phyloP scores from a whole-genome alignment of 2,329 filamentous ascomycete species.

The Fusarium bulbicola region DNA sequence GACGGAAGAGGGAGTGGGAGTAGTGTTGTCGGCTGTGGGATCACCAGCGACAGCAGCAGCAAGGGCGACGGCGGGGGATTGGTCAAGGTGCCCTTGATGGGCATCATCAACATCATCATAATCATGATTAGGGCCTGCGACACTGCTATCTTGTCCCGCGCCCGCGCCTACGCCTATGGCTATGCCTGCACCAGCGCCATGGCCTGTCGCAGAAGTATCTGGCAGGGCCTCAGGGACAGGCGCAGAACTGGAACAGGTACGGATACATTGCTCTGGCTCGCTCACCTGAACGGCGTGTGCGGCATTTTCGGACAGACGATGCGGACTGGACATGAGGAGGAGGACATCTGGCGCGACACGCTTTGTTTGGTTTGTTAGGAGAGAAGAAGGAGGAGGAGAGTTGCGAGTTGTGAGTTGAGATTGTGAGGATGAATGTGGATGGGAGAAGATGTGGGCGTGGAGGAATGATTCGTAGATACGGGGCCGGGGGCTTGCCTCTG shows the following conservation, averaged over 20 bases:
- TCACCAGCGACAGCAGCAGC: constrained; percentile 31
- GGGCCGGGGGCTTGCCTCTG: constrained; percentile 2
- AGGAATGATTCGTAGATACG: constrained; percentile 46
- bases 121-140: constrained; percentile 35
- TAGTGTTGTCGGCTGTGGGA: constrained; percentile 26
- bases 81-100: constrained; percentile 27
- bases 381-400: constrained; percentile 24
- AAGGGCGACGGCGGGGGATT: constrained; percentile 21
- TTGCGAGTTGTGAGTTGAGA: constrained; percentile 29
- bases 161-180: not conserved
- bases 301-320: constrained; percentile 63
- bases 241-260: not conserved
- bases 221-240: constrained; percentile 19
- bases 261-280: constrained; percentile 34
- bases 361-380: constrained; percentile 18
- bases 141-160: constrained; percentile 12
- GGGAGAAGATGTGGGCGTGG: constrained; percentile 42
- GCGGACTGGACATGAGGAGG: constrained; percentile 67
- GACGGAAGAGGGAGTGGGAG: constrained; percentile 38
- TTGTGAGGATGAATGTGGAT: constrained; percentile 26
- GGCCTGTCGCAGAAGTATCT: constrained; percentile 30
- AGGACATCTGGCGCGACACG: constrained; percentile 60
- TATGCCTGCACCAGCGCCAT: constrained; percentile 3
- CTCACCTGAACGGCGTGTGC: constrained; percentile 59
- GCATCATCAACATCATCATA: constrained; percentile 37